Evolutionary conservation across 371 early-diverging fungal genomes (phyloP), one percentile per base, ranked within the genome.

Genomic region (Mucor ambiguus): DNA sequence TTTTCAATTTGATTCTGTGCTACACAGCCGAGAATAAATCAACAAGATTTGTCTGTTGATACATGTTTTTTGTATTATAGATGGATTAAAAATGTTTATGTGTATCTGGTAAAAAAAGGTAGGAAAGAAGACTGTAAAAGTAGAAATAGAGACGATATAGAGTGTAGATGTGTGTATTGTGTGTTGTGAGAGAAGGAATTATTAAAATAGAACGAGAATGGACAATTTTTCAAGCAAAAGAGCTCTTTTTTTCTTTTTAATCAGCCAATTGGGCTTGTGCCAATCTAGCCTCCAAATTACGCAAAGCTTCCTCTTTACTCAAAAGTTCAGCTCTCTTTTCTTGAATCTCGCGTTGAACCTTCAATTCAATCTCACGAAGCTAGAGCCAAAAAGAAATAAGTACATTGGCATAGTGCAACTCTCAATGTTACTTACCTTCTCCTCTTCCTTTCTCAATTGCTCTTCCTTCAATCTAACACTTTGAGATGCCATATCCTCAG

Each of bases 391-490:
- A 20, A 29, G 56, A 29, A 14, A 26, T 52, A 30, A 60, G 43
- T 57, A 49, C 24, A 60, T 38, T 14, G 1, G 24, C 28, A 12
- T 4, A 16, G 35, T 18, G 26, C 12, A 32, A 18, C 55, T 55
- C 4, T 52, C 26, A 30, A 22, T 44, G 32, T 29, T 58, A 14
- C 24, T 59, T 74, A 74, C 77, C 73, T 86, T 88, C 56, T 85
- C 86, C 64, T 88, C 86, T 71, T 89, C 89, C 63, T 84, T 84
- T 64, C 82, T 75, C 35, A 85, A 65, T 59, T 87, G 86, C 59
- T 88, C 90, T 64, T 88, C 87, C 73, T 84, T 88, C 76, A 87
- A 64, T 57, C 76, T 71, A 33, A 73, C 85, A 63, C 78, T 80
- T 58, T 80, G 80, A 58, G 74, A 74, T 32, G 84, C 79, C 77